Conservation (phyloP, 2,329 filamentous ascomycete genomes). For the Pseudocercospora vitis region DNA sequence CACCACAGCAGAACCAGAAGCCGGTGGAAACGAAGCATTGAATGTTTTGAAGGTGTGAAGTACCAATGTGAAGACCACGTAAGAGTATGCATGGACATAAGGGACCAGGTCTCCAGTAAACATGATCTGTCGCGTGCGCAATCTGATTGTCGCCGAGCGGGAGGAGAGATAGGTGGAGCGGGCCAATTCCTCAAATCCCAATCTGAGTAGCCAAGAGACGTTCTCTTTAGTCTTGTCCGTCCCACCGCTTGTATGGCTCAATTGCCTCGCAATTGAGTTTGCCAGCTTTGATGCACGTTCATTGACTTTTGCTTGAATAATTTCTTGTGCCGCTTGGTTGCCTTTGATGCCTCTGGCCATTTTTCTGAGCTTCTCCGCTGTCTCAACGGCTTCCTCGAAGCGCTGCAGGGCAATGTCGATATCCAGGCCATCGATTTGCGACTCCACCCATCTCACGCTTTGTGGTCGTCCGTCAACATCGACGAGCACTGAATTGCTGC, state of each 20-base stretch:
- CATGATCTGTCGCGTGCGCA: constrained; percentile 83
- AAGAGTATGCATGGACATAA: constrained; percentile 93
- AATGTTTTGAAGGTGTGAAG: constrained; percentile 73
- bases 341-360: constrained; percentile 78
- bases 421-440: constrained; percentile 91
- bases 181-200: constrained; percentile 88
- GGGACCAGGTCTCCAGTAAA: constrained; percentile 91
- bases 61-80: constrained; percentile 92
- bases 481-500: constrained; percentile 65
- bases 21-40: constrained; percentile 66
- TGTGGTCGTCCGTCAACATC: constrained; percentile 97
- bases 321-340: constrained; percentile 83
- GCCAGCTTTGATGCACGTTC: constrained; percentile 79
- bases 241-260: constrained; percentile 76
- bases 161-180: constrained; percentile 82
- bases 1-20: constrained; percentile 86
- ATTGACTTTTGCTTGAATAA: constrained; percentile 88
- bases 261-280: constrained; percentile 72
- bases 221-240: constrained; percentile 75
- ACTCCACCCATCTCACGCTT: constrained; percentile 92
- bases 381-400: constrained; percentile 79
- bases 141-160: constrained; percentile 73
- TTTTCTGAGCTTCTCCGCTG: constrained; percentile 80
- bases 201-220: constrained; percentile 76
- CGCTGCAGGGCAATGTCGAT: constrained; percentile 91